A percentile compares a stretch with the other conserved stretches of the same genome.
These are phyloP conservation scores for Globisporangium irregulare DNA, from an alignment of 352 stramenopile genomes.

Conservation along the genomic window DNA sequence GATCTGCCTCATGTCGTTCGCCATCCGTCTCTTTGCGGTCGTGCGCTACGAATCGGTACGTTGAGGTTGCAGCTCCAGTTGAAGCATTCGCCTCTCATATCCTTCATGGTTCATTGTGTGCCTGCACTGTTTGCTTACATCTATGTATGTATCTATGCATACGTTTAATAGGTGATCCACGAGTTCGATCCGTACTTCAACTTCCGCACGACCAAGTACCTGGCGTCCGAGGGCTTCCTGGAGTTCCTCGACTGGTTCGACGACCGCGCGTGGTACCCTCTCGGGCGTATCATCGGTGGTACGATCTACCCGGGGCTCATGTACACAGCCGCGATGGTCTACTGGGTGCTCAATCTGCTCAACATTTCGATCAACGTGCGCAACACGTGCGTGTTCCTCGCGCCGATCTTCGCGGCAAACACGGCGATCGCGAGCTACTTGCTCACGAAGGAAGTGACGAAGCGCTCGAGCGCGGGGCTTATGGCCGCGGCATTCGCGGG, in stretches of 20 bases:
- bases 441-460: constrained; percentile 89
- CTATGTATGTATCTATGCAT: neutral
- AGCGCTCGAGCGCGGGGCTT: constrained; percentile 84
- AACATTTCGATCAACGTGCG: constrained; percentile 92
- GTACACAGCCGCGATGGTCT: constrained; percentile 86
- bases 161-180: constrained; percentile 69
- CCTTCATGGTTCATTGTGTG: neutral
- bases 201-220: constrained; percentile 97
- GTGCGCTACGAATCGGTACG: constrained; percentile 90
- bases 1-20: constrained; percentile 92
- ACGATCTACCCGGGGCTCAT: constrained; percentile 94
- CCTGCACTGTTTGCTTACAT: constrained; percentile 3
- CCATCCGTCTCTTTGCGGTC: constrained; percentile 92
- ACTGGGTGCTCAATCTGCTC: constrained; percentile 89
- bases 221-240: constrained; percentile 92
- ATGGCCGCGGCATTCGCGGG: constrained; percentile 94
- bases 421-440: constrained; percentile 88
- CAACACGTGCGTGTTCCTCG: constrained; percentile 92
- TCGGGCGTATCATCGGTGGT: constrained; percentile 90
- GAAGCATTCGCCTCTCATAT: neutral
- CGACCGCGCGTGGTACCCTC: constrained; percentile 92
- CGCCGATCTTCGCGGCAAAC: constrained; percentile 88
- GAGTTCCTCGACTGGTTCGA: constrained; percentile 99
- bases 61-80: constrained; percentile 19
- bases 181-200: constrained; percentile 98